Conservation (phyloP, 805 yeast species). For the Myxozyma geophila region DNA sequence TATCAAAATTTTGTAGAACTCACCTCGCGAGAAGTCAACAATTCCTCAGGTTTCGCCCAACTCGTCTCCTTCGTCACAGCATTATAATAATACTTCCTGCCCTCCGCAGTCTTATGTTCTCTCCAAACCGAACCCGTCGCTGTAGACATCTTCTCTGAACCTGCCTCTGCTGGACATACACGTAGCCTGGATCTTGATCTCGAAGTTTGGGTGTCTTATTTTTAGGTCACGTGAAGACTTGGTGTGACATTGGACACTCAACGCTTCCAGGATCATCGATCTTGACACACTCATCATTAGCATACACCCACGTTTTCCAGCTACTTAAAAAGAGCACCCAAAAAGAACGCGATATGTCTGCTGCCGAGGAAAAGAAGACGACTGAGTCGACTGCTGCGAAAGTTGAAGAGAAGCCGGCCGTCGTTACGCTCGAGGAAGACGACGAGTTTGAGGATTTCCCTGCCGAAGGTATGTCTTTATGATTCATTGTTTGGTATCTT, state of each 20-base stretch:
- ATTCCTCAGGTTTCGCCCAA: conserved; percentile 78
- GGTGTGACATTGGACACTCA: no score
- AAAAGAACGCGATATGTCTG: no score
- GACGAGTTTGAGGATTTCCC: conserved; percentile 98
- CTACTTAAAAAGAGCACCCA: no score
- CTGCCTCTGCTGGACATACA: not conserved
- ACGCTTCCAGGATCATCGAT: no score
- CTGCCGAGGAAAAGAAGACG: conserved; percentile 10
- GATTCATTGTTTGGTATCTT: not conserved
- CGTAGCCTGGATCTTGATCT: not conserved
- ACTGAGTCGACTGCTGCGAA: conserved; percentile 5
- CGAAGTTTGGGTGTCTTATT: no score
- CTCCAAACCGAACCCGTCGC: conserved; percentile 55
- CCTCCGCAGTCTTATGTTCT: conserved; percentile 64
- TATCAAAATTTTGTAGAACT: not conserved
- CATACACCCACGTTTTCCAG: no score
- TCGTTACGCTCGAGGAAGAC: conserved; percentile 87
- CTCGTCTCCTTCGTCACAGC: conserved; percentile 66
- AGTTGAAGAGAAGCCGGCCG: conserved; percentile 38
- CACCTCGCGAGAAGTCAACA: conserved; percentile 48
- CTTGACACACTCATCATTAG: no score
- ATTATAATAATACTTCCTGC: conserved; percentile 74
- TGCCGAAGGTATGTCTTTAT: conserved; percentile 57
- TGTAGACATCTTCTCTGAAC: not conserved
- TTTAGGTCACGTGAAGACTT: no score